Evolutionary conservation across 371 early-diverging fungal species (phyloP).

Genomic region (Mucor mucedo): DNA sequence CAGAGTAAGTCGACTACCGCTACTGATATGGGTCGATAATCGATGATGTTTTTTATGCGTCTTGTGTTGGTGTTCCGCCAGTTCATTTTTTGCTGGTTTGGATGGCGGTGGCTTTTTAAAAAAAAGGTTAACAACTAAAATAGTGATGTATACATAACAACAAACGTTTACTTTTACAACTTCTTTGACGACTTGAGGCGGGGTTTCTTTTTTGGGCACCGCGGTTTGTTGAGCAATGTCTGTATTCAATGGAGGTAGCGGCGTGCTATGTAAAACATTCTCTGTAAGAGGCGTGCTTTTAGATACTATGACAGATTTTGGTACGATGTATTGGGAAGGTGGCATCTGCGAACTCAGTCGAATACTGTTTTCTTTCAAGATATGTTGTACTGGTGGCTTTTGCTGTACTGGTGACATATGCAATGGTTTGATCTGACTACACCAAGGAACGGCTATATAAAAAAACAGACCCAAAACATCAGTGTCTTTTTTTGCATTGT

Average conservation of each 20-base stretch:
- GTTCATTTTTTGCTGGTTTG: neutral
- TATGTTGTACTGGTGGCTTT: too few species aligned
- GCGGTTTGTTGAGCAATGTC: too few species aligned
- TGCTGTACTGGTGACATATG: too few species aligned
- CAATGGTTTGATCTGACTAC: too few species aligned
- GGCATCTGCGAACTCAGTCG: too few species aligned
- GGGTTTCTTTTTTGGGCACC: neutral
- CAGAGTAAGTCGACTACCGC: constrained; percentile 65
- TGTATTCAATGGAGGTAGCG: too few species aligned
- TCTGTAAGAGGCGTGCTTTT: neutral
- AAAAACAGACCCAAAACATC: too few species aligned
- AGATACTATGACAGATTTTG: neutral
- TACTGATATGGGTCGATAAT: neutral
- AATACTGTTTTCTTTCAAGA: too few species aligned
- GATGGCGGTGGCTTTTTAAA: neutral
- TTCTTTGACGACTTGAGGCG: too few species aligned
- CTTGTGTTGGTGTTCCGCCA: neutral
- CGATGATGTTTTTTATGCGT: neutral
- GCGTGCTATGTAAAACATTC: too few species aligned
- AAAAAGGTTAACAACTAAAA: neutral
- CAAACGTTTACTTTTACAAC: too few species aligned
- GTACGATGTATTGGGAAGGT: neutral
- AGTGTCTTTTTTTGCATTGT: neutral
- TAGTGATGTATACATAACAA: neutral
- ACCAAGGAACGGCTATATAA: too few species aligned